Percentiles rank a stretch among this genome's conserved stretches.
These are phyloP conservation scores for Gamarada debralockiae DNA, from an alignment of 495 filamentous ascomycete genomes.

Conservation along the genomic window DNA sequence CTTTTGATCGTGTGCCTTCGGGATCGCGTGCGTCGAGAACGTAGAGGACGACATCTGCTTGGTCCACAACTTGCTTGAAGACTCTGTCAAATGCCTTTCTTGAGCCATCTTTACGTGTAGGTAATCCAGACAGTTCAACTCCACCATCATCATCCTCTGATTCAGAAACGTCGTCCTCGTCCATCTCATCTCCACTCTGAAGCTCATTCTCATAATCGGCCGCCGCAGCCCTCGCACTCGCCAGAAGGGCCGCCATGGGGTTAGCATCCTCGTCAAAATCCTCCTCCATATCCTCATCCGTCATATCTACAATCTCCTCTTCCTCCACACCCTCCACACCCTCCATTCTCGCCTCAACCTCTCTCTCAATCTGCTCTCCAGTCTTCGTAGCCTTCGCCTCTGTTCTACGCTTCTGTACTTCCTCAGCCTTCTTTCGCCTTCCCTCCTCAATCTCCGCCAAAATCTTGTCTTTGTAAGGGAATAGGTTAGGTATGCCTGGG, in stretches of 20 bases:
- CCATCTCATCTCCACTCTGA: conserved; percentile 46
- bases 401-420: conserved; percentile 63
- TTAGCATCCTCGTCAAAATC: conserved; percentile 59
- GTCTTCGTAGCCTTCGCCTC: conserved; percentile 54
- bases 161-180: conserved; percentile 55
- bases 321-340: conserved; percentile 34
- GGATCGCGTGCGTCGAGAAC: conserved; percentile 93
- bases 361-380: conserved; percentile 36
- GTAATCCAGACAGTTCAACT: conserved; percentile 31
- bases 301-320: conserved; percentile 34
- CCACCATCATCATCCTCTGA: conserved; percentile 42
- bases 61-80: conserved; percentile 90
- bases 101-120: conserved; percentile 62
- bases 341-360: conserved; percentile 36
- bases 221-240: conserved; percentile 83
- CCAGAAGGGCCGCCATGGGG: conserved; percentile 91
- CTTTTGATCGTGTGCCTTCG: conserved; percentile 83
- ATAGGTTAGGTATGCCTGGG: conserved; percentile 93
- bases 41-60: conserved; percentile 89
- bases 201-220: conserved; percentile 69
- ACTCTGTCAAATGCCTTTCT: conserved; percentile 88
- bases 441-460: conserved; percentile 91
- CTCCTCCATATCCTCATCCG: conserved; percentile 47
- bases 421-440: conserved; percentile 74
- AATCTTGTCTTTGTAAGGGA: conserved; percentile 95